These are phyloP conservation scores for Cnidoscolus chayamansa DNA, from an alignment of 441 rosid genomes.

Conservation along the genomic window DNA sequence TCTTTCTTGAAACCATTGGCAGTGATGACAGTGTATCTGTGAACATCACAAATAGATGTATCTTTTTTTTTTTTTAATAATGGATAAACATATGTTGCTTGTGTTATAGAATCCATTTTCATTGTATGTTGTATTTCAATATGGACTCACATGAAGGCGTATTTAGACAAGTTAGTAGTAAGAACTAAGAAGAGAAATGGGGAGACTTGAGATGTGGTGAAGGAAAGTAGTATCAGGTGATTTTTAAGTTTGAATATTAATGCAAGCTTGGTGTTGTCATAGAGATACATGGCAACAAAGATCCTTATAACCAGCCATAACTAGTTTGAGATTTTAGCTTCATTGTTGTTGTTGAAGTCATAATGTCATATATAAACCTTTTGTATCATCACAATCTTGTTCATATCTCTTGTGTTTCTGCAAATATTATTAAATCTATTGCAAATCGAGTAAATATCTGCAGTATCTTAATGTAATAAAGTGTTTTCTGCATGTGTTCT, in stretches of 20 bases:
- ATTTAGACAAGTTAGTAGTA: too few species aligned
- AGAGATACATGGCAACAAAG: too few species aligned
- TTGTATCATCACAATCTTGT: background rate
- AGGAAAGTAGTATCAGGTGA: too few species aligned
- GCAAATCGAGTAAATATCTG: background rate
- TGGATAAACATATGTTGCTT: background rate
- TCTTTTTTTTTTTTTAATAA: background rate
- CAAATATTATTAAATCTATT: constrained; percentile 2
- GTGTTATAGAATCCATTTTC: background rate
- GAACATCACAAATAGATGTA: background rate
- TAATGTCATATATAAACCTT: background rate
- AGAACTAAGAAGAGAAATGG: too few species aligned
- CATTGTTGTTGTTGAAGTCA: too few species aligned
- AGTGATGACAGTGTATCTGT: background rate
- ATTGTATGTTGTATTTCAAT: background rate
- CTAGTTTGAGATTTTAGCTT: too few species aligned
- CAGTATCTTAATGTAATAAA: background rate
- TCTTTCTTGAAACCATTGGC: constrained; percentile 17
- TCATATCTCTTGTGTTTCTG: background rate
- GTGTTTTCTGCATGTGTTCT: background rate
- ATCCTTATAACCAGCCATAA: too few species aligned
- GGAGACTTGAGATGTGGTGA: too few species aligned
- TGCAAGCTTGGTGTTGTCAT: too few species aligned
- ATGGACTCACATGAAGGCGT: background rate
- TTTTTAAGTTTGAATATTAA: too few species aligned